A percentile compares a stretch with the other conserved stretches of the same genome.
These are phyloP conservation scores for Jatropha multifida DNA, from an alignment of 441 rosid species.

Conservation along the genomic window DNA sequence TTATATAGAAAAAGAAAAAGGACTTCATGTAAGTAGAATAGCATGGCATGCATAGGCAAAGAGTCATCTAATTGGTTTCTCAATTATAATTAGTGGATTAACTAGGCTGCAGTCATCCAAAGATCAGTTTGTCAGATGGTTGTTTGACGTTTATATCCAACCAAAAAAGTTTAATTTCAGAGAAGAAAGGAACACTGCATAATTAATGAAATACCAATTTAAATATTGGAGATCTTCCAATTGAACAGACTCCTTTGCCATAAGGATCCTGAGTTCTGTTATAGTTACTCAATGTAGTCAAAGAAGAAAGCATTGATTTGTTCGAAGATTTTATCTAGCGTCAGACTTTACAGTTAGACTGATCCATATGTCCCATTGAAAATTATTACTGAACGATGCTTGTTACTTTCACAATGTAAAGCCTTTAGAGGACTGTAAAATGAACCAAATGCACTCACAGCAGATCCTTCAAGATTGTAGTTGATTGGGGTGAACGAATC, in stretches of 20 bases:
- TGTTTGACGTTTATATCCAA: neutral
- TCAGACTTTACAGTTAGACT: neutral
- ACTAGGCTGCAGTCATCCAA: neutral
- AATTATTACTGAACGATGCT: neutral
- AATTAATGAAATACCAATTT: neutral
- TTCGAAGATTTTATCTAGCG: neutral
- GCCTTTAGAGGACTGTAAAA: constrained; percentile 9
- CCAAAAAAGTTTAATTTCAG: neutral
- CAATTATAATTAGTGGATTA: neutral
- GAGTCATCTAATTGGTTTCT: neutral
- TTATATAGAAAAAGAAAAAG: neutral
- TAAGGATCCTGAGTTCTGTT: neutral
- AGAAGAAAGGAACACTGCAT: neutral
- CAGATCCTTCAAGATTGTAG: constrained; percentile 71
- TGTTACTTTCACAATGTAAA: constrained; percentile 16
- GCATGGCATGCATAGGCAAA: neutral
- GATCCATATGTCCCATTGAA: neutral
- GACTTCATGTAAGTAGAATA: neutral
- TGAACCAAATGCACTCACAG: constrained; percentile 43
- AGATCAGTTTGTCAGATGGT: neutral
- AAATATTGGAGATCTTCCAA: neutral
- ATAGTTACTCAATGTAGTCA: neutral
- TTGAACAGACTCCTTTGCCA: neutral
- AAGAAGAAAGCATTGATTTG: neutral
- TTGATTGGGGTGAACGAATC: constrained; percentile 54